A percentile compares a stretch with the other conserved stretches of the same genome.
Conservation (phyloP, 352 stramenopile species). For the Phytophthora nicotianae region DNA sequence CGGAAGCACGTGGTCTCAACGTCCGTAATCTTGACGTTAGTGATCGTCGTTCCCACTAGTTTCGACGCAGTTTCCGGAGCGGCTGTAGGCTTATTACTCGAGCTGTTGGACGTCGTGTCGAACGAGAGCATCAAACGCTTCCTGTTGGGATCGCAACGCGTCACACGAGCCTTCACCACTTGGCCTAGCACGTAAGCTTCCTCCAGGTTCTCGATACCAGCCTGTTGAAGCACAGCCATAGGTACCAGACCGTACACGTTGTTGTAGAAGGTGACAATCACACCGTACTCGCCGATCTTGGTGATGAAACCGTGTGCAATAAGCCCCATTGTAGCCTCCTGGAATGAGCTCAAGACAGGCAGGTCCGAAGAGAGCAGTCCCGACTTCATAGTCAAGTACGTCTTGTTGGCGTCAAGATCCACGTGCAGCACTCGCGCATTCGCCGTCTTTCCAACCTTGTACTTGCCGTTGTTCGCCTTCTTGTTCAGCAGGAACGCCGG, state of each 20-base stretch:
- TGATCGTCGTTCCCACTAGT: slow-evolving; percentile 62
- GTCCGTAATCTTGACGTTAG: slow-evolving; percentile 70
- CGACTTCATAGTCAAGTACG: slow-evolving; percentile 91
- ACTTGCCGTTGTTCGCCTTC: slow-evolving; percentile 71
- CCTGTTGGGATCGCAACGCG: slow-evolving; percentile 73
- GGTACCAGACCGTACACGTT: slow-evolving; percentile 94
- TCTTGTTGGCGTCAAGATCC: slow-evolving; percentile 93
- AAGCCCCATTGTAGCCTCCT: slow-evolving; percentile 69
- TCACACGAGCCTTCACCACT: slow-evolving; percentile 85
- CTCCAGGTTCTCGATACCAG: slow-evolving; percentile 83
- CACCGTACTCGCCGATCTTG: slow-evolving; percentile 92
- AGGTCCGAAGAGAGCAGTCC: slow-evolving; percentile 76
- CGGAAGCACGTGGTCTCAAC: slow-evolving; percentile 71
- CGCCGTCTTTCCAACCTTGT: slow-evolving; percentile 77
- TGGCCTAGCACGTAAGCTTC: slow-evolving; percentile 88
- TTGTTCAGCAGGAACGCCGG: slow-evolving; percentile 75
- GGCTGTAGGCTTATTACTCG: slow-evolving; percentile 12
- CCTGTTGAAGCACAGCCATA: slow-evolving; percentile 80
- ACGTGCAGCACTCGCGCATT: slow-evolving; percentile 84
- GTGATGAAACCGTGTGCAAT: slow-evolving; percentile 93
- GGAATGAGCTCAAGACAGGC: slow-evolving; percentile 79
- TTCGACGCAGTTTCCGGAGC: slow-evolving; percentile 29
- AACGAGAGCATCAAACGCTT: slow-evolving; percentile 90
- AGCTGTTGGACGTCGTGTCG: slow-evolving; percentile 48
- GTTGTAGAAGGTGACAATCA: slow-evolving; percentile 97